Conservation (phyloP, 2,329 filamentous ascomycete genomes). For the Aspergillus calidoustus region DNA sequence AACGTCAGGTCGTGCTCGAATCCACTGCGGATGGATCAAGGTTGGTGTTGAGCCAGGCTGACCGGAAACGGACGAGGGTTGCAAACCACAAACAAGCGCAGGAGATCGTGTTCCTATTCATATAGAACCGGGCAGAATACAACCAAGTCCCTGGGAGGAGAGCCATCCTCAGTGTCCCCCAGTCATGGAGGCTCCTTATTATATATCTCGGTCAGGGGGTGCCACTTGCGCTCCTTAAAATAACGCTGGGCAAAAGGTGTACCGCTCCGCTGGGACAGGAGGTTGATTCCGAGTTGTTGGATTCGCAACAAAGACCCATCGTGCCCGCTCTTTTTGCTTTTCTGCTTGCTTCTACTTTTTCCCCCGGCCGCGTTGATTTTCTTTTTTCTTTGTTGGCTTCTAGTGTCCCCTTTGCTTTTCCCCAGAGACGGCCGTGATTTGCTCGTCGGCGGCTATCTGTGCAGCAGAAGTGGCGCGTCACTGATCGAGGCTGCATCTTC, state of each 20-base stretch:
- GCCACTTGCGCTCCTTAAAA: neutral
- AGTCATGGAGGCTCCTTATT: slow-evolving; percentile 13
- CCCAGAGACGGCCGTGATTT: slow-evolving; percentile 14
- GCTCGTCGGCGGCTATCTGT: slow-evolving; percentile 7
- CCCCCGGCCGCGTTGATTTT: slow-evolving; percentile 5
- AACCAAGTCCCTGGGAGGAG: neutral
- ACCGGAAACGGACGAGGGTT: slow-evolving; percentile 16
- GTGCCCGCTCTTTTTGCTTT: slow-evolving; percentile 9
- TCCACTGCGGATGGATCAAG: slow-evolving; percentile 8
- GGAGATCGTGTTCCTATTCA: neutral
- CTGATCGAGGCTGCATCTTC: slow-evolving; percentile 5
- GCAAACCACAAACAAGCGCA: slow-evolving; percentile 9
- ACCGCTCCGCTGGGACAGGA: slow-evolving; percentile 24
- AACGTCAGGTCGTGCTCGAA: slow-evolving; percentile 7
- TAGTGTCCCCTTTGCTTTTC: slow-evolving; percentile 15
- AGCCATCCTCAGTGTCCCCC: slow-evolving; percentile 9
- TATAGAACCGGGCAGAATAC: slow-evolving; percentile 1
- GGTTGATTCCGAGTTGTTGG: slow-evolving; percentile 20
- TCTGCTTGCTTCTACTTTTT: slow-evolving; percentile 6
- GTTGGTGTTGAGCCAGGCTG: slow-evolving; percentile 8
- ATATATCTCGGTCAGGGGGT: slow-evolving; percentile 18
- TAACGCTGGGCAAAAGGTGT: slow-evolving; percentile 20
- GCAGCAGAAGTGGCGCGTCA: slow-evolving; percentile 14
- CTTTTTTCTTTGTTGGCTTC: slow-evolving; percentile 10
- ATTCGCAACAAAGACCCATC: slow-evolving; percentile 7